Percentiles rank a stretch among this genome's conserved stretches.
Conservation (phyloP, 148 eudicot genomes). For the Silene conica region DNA sequence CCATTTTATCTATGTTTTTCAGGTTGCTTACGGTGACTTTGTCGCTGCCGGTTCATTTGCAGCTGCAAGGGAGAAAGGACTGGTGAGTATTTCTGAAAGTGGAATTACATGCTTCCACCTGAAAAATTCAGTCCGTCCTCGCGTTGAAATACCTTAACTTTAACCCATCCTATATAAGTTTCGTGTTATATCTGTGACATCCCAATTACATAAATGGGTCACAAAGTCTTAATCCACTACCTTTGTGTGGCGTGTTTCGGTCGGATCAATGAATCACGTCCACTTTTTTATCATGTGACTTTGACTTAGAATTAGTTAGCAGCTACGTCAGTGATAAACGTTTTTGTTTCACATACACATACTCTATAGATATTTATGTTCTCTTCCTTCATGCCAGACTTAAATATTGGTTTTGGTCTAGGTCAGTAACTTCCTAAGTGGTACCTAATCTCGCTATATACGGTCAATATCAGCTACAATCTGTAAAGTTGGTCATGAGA, state of each 20-base stretch:
- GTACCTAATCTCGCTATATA: background rate
- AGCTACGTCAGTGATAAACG: background rate
- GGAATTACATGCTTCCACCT: slow-evolving; percentile 1
- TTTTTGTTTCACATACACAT: background rate
- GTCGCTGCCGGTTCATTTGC: slow-evolving; percentile 83
- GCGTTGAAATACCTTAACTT: no score
- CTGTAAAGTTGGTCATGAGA: background rate
- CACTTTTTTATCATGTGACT: background rate
- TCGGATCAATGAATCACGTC: no score
- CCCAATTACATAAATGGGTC: no score
- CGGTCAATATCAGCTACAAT: background rate
- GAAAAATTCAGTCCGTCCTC: background rate
- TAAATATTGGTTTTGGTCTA: background rate
- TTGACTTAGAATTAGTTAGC: background rate
- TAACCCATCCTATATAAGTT: no score
- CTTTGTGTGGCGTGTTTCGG: no score
- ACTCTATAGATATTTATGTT: background rate
- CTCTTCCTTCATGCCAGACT: background rate
- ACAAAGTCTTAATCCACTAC: no score
- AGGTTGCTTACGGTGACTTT: slow-evolving; percentile 95
- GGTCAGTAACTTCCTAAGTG: background rate
- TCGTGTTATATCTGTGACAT: no score
- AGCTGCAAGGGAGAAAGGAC: slow-evolving; percentile 94
- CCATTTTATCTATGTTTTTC: slow-evolving; percentile 17
- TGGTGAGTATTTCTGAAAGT: slow-evolving; percentile 49